phyloP scores from a whole-genome alignment of 1,284 basidiomycete species.

The Irpex sp. region DNA sequence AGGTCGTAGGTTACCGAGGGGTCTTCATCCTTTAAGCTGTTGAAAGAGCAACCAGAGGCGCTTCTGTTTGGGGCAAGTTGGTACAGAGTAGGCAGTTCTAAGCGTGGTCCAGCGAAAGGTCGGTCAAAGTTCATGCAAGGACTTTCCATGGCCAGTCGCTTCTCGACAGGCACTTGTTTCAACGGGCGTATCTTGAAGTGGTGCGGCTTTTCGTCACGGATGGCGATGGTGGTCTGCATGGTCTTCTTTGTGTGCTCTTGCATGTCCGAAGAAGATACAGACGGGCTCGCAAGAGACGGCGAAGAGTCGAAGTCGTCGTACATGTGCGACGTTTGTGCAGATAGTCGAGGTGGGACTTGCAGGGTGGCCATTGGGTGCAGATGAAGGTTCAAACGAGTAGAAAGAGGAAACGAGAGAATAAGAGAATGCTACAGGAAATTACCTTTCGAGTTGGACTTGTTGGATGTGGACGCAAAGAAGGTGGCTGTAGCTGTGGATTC shows the following conservation, averaged over 20 bases:
- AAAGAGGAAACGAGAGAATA: not conserved
- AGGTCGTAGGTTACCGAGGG: not conserved
- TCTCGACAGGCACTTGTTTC: slow-evolving; percentile 7
- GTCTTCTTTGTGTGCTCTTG: slow-evolving; percentile 7
- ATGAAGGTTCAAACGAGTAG: not conserved
- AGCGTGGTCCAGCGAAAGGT: slow-evolving; percentile 4
- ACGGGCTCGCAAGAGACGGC: not conserved
- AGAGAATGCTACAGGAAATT: not conserved
- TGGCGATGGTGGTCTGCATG: slow-evolving; percentile 17
- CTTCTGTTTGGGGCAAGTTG: slow-evolving; percentile 5
- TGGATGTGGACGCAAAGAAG: too few species aligned
- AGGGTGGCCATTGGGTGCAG: not conserved
- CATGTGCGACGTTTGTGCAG: not conserved
- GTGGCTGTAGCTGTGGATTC: too few species aligned
- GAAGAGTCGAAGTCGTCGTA: not conserved
- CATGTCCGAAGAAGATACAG: not conserved
- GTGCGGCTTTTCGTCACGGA: slow-evolving; percentile 13
- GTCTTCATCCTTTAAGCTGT: not conserved
- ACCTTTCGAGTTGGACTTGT: not conserved
- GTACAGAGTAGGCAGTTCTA: slow-evolving; percentile 4
- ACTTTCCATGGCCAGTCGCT: not conserved
- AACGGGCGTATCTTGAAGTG: slow-evolving; percentile 14
- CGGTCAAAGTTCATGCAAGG: slow-evolving; percentile 11
- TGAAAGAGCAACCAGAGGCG: slow-evolving; percentile 5
- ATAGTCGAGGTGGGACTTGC: not conserved